Conservation (phyloP, 306 rosid species). For the Calophaca sinica region DNA sequence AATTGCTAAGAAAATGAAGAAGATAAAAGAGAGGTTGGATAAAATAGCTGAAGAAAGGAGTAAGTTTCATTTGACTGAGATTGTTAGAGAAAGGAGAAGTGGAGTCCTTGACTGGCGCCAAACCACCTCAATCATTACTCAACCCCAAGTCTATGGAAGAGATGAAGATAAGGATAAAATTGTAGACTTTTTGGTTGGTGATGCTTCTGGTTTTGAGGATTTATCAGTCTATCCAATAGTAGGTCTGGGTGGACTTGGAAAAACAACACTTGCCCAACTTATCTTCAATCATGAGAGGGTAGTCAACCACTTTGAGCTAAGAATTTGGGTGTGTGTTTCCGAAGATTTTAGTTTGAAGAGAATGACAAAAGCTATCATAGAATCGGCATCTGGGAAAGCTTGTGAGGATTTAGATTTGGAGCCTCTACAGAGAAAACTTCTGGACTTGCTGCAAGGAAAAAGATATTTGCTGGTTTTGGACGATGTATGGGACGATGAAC, state of each 20-base stretch:
- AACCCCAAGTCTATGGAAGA: slow-evolving; percentile 8
- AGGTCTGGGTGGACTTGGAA: slow-evolving; percentile 40
- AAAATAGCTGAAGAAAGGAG: slow-evolving; percentile 20
- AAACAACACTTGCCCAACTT: slow-evolving; percentile 39
- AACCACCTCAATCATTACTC: background rate
- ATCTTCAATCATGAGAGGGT: slow-evolving; percentile 31
- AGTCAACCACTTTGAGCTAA: background rate
- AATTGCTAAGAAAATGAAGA: slow-evolving; percentile 14
- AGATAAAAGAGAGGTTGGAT: background rate
- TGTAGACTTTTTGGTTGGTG: slow-evolving; percentile 5
- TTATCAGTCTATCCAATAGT: background rate
- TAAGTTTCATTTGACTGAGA: slow-evolving; percentile 7
- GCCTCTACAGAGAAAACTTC: background rate
- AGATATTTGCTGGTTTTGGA: slow-evolving; percentile 49
- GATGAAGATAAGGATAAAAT: background rate
- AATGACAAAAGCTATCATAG: background rate
- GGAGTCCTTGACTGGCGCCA: slow-evolving; percentile 5
- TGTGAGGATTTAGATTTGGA: background rate
- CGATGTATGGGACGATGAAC: slow-evolving; percentile 37
- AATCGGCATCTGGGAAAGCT: background rate
- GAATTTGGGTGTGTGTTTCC: slow-evolving; percentile 38
- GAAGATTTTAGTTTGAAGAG: slow-evolving; percentile 23
- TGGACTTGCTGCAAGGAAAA: slow-evolving; percentile 4
- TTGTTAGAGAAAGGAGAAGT: background rate
- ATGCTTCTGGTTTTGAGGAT: background rate